phyloP scores from a whole-genome alignment of 2,329 filamentous ascomycete genomes.

The Diaporthe aspalathi region DNA sequence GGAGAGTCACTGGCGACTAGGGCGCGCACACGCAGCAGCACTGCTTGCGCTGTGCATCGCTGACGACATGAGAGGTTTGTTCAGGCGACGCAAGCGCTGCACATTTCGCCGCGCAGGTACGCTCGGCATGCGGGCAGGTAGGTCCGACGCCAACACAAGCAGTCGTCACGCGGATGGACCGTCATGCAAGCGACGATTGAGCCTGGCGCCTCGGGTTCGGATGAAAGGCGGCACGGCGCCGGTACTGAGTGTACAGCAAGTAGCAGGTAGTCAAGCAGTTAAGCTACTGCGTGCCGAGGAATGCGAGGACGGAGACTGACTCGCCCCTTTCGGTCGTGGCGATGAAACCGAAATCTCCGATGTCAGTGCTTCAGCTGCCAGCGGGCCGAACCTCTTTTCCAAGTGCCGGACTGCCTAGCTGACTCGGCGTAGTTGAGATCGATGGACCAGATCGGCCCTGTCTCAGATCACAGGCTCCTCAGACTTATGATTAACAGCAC shows the following conservation, averaged over 20 bases:
- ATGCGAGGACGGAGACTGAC: conserved; percentile 16
- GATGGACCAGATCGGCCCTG: conserved; percentile 16
- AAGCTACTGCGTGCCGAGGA: neutral
- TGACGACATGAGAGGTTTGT: conserved; percentile 6
- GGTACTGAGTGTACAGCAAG: too few relatives aligned
- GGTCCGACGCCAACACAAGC: conserved; percentile 17
- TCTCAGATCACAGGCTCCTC: conserved; percentile 14
- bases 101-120: neutral
- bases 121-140: too few relatives aligned
- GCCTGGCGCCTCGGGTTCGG: conserved; percentile 5
- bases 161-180: conserved; percentile 6
- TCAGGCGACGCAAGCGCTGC: neutral
- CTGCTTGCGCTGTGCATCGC: conserved; percentile 17
- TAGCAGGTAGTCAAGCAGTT: too few relatives aligned
- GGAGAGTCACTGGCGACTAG: neutral
- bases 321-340: conserved; percentile 5
- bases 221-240: neutral
- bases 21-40: neutral
- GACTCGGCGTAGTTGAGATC: conserved; percentile 16
- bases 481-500: neutral
- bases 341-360: conserved; percentile 24
- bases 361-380: conserved; percentile 27
- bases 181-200: conserved; percentile 6
- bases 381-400: conserved; percentile 27
- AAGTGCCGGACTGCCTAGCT: conserved; percentile 22